phyloP scores from a whole-genome alignment of 305 asterid genomes.

The Striga hermonthica region DNA sequence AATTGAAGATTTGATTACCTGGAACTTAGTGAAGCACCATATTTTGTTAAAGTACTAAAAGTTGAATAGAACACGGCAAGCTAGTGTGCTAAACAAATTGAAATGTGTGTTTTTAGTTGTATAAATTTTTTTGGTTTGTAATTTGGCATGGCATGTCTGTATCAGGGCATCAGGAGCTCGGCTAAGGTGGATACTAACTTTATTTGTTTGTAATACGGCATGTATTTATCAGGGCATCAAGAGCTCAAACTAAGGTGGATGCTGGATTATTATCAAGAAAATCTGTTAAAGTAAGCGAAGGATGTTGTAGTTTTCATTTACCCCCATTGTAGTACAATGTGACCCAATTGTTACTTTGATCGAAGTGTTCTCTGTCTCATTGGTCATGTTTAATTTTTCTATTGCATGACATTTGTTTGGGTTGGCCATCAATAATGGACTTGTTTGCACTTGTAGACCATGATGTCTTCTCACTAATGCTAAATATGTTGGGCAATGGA shows the following conservation, averaged over 20 bases:
- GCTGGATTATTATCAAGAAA: conserved; percentile 44
- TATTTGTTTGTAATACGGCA: background rate
- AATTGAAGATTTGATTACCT: background rate
- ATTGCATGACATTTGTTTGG: conserved; percentile 11
- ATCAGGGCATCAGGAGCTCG: conserved; percentile 62
- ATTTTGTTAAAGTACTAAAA: conserved; percentile 16
- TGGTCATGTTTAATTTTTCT: conserved; percentile 3
- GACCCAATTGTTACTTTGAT: conserved; percentile 18
- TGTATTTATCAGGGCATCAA: conserved; percentile 51
- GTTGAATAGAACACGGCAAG: conserved; percentile 13
- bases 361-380: conserved; percentile 4
- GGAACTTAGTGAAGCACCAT: conserved; percentile 16
- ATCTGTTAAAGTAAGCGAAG: conserved; percentile 55
- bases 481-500: background rate
- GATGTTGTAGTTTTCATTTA: conserved; percentile 21
- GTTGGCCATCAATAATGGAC: conserved; percentile 1
- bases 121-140: conserved; percentile 22
- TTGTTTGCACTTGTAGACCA: conserved; percentile 5
- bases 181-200: conserved; percentile 42
- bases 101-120: conserved; percentile 14
- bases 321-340: conserved; percentile 11
- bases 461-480: background rate
- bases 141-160: conserved; percentile 13
- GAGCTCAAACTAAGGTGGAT: conserved; percentile 46
- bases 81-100: background rate